Conservation (phyloP, 2,329 filamentous ascomycete genomes). For the Daldinia sp. region DNA sequence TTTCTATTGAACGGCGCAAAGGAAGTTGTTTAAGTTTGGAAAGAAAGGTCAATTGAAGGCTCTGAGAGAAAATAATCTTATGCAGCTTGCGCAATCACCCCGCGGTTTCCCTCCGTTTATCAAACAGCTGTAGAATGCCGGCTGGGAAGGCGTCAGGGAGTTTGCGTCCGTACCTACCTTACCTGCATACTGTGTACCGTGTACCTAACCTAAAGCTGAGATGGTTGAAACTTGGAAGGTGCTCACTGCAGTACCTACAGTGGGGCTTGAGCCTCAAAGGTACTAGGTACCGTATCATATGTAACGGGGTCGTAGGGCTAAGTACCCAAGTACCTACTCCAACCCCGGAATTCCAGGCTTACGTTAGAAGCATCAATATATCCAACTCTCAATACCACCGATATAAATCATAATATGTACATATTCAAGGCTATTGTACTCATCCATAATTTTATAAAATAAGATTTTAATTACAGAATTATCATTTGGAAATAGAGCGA, state of each 20-base stretch:
- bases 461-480: background rate
- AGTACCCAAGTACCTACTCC: background rate
- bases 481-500: background rate
- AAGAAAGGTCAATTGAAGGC: background rate
- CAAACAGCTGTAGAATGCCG: background rate
- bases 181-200: no score
- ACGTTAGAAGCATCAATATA: background rate
- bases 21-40: slow-evolving; percentile 8
- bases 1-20: background rate
- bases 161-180: slow-evolving; percentile 1
- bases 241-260: background rate
- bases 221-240: no score
- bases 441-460: background rate
- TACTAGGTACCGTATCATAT: background rate
- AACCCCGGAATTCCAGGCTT: background rate
- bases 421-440: background rate
- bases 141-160: slow-evolving; percentile 5
- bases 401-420: background rate
- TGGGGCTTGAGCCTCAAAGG: slow-evolving; percentile 12
- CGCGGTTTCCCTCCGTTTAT: background rate
- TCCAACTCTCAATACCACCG: background rate
- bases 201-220: no score
- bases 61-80: background rate
- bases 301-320: background rate
- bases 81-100: slow-evolving; percentile 21